A percentile compares a stretch with the other conserved stretches of the same genome.
phyloP scores from a whole-genome alignment of 345 rosid genomes.

The Eucalyptus pauciflora region DNA sequence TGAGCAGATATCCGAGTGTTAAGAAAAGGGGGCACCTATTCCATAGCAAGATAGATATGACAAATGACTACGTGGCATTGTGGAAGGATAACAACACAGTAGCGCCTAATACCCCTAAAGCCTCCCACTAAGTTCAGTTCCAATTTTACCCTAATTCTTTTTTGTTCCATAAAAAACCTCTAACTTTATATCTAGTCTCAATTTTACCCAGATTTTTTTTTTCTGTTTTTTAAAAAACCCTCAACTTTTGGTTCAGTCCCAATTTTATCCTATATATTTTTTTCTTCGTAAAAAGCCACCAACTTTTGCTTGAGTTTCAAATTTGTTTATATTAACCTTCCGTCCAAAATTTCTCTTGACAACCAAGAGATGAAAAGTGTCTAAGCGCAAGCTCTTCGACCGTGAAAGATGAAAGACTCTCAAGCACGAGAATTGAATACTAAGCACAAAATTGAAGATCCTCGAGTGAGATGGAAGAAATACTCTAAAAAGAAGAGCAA shows the following conservation, averaged over 20 bases:
- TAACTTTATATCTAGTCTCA: neutral
- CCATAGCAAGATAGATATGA: neutral
- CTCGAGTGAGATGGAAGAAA: neutral
- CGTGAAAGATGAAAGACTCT: neutral
- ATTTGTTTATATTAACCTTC: neutral
- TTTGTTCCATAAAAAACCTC: neutral
- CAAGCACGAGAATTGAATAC: neutral
- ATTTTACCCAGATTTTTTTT: too few relatives aligned
- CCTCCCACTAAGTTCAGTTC: neutral
- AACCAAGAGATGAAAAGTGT: neutral
- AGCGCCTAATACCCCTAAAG: neutral
- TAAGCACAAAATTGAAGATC: fast-evolving
- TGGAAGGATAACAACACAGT: neutral
- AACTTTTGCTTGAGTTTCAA: neutral
- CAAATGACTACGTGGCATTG: neutral
- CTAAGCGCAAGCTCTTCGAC: fast-evolving
- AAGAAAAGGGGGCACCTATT: neutral
- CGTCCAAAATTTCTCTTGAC: neutral
- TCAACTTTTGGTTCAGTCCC: neutral
- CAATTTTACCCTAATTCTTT: neutral
- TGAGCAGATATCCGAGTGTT: too few relatives aligned
- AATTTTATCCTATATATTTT: too few relatives aligned
- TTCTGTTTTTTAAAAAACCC: too few relatives aligned
- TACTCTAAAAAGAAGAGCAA: neutral
- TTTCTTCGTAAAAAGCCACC: too few relatives aligned